These are phyloP conservation scores for Setomelanomma holmii DNA, from an alignment of 2,329 filamentous ascomycete species.

Conservation along the genomic window DNA sequence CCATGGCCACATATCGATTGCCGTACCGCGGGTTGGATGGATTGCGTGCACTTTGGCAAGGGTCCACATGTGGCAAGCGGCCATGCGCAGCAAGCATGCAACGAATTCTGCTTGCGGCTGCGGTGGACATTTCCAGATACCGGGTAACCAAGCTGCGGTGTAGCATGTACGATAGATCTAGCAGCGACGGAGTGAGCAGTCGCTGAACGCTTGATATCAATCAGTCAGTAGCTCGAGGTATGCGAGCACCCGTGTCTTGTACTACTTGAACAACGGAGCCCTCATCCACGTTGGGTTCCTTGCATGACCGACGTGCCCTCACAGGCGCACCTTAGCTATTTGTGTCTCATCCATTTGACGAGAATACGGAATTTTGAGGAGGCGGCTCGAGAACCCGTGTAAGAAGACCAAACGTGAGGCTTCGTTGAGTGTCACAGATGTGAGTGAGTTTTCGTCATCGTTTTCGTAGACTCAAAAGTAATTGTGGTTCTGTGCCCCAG, in stretches of 20 bases:
- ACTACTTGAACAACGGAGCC: slow-evolving; percentile 10
- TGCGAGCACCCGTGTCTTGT: slow-evolving; percentile 17
- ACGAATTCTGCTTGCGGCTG: slow-evolving; percentile 3
- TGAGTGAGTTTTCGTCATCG: slow-evolving; percentile 28
- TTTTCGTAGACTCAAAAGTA: slow-evolving; percentile 34
- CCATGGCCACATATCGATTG: too few species aligned
- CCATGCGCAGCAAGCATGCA: slow-evolving; percentile 2
- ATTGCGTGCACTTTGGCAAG: not conserved
- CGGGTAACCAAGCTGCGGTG: slow-evolving; percentile 9
- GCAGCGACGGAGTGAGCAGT: slow-evolving; percentile 1
- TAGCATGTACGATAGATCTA: slow-evolving; percentile 1
- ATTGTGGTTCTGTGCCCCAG: slow-evolving; percentile 18
- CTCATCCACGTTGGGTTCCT: slow-evolving; percentile 13
- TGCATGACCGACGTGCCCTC: slow-evolving; percentile 13
- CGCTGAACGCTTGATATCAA: slow-evolving; percentile 3
- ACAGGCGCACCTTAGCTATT: not conserved
- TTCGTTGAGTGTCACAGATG: slow-evolving; percentile 33
- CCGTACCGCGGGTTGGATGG: too few species aligned
- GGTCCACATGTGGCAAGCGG: not conserved
- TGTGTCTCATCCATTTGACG: slow-evolving; percentile 4
- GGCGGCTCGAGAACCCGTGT: slow-evolving; percentile 3
- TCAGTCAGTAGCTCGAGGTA: slow-evolving; percentile 8
- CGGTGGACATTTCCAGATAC: slow-evolving; percentile 6
- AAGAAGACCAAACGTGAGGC: slow-evolving; percentile 4
- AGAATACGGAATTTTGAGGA: slow-evolving; percentile 3